Evolutionary conservation across 2,329 filamentous ascomycete genomes (phyloP), one percentile per base, ranked within the genome.

Genomic region (Alternaria viburni): DNA sequence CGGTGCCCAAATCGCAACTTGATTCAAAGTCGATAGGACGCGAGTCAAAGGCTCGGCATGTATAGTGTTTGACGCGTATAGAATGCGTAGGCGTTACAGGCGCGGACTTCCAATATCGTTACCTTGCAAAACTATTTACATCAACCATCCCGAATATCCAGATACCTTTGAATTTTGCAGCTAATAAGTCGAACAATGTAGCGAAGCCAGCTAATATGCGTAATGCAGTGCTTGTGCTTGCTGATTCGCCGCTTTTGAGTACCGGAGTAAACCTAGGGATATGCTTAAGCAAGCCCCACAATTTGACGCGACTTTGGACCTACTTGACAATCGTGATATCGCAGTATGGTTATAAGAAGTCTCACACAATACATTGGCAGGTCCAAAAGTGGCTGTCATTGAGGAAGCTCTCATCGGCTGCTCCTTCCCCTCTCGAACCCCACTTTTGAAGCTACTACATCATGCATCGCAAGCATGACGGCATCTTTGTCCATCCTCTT

Each of bases 1-100:
- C 87, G 0, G 80, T 80, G 26, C 88, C 88, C 1, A 76, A 80
- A 60, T 69, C 69, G 19, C 70, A 73, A 57, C 51, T 69, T 30
- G 75, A 79, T 28, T 68, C 65, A 1, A 62, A 66, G 59, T 62
- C 69, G 44, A 30, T 60, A 54, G 55, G 23, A 17, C 43, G 69
- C 9, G 36, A 41, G 36, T 17, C 36, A 41, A 41, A 17, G 36
- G 8, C 36, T 17, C 36, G 4, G 9, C 3, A 41, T 41, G n/a
- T 41, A 30, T 73, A 70, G 61, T 13, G 19, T 19, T 49, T 47
- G 21, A 19, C 5, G 17, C 17, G 28, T 36, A n/a, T 23, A 30
- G 28, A 36, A 1, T 36, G 49, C 49, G 30, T 23, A 51, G 28
- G 49, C 28, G 28, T 51, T 51, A 17, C 21, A n/a, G 49, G 49